A percentile compares a stretch with the other conserved stretches of the same genome.
Conservation (phyloP, 176 grass and related monocot species). For the Coix lacrymajobi region DNA sequence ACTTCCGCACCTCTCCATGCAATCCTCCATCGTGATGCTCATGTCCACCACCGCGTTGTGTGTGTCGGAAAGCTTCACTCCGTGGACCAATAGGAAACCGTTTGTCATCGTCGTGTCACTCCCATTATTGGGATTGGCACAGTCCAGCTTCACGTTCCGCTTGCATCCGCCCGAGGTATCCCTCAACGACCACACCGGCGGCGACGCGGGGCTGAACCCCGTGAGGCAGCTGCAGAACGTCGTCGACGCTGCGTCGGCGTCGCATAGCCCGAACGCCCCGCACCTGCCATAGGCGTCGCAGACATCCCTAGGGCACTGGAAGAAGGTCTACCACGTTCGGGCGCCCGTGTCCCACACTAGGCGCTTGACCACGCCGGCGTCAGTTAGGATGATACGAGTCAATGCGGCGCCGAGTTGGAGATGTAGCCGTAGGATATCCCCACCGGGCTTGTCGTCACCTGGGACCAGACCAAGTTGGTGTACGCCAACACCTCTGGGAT, state of each 20-base stretch:
- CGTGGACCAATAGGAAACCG: neutral
- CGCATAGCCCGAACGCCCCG: slow-evolving; percentile 45
- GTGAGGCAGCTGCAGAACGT: slow-evolving; percentile 34
- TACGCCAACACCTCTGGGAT: slow-evolving; percentile 22
- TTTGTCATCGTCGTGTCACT: slow-evolving; percentile 20
- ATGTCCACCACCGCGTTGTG: slow-evolving; percentile 12
- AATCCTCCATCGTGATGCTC: slow-evolving; percentile 5
- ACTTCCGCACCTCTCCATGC: slow-evolving; percentile 33
- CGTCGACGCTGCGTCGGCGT: neutral
- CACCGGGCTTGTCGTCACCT: neutral
- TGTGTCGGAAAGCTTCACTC: slow-evolving; percentile 45
- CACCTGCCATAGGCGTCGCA: slow-evolving; percentile 40
- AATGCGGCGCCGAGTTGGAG: neutral
- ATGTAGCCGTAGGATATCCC: slow-evolving; percentile 14
- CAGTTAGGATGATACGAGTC: slow-evolving; percentile 18
- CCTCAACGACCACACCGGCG: neutral
- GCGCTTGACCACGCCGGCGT: slow-evolving; percentile 17
- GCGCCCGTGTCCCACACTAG: slow-evolving; percentile 10
- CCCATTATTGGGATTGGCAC: neutral
- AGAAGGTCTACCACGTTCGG: neutral
- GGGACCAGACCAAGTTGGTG: neutral
- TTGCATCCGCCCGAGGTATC: slow-evolving; percentile 28
- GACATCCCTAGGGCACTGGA: neutral
- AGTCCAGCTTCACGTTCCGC: slow-evolving; percentile 14
- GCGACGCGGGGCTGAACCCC: slow-evolving; percentile 36